A percentile compares a stretch with the other conserved stretches of the same genome.
Evolutionary conservation across 495 filamentous ascomycete species (phyloP).

Genomic region (Mycothermus thermophilus): DNA sequence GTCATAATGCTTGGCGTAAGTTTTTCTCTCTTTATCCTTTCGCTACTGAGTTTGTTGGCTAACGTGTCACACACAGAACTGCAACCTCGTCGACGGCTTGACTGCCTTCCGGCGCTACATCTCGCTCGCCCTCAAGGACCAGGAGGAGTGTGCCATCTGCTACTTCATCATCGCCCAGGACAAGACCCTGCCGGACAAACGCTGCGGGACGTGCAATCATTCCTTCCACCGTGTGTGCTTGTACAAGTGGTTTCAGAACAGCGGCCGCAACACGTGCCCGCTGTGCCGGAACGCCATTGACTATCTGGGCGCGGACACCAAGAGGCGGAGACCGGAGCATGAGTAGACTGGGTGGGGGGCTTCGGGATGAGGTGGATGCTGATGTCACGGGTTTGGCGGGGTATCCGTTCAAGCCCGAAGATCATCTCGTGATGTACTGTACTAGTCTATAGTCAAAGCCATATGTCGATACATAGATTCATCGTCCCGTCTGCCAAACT

Average conservation of each 20-base stretch:
- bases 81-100: conserved; percentile 71
- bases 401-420: no score
- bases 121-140: conserved; percentile 72
- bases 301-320: conserved; percentile 31
- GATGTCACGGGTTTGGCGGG: no score
- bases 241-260: conserved; percentile 92
- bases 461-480: no score
- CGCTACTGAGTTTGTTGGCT: neutral
- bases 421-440: no score
- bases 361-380: neutral
- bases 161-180: conserved; percentile 83
- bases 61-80: conserved; percentile 38
- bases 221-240: conserved; percentile 80
- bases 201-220: conserved; percentile 88
- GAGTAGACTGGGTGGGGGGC: conserved; percentile 1
- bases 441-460: no score
- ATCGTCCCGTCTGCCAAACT: no score
- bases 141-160: conserved; percentile 93
- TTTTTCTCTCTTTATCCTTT: neutral
- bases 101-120: conserved; percentile 73
- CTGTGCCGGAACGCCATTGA: conserved; percentile 77
- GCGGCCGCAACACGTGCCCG: conserved; percentile 77
- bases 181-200: conserved; percentile 77
- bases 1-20: conserved; percentile 76
- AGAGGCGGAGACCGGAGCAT: conserved; percentile 13